Evolutionary conservation across 345 rosid species (phyloP).

Genomic region (sweet orange (Citrus sinensis)): DVS_A1.0 CM039166.1:23924501-23925000

Average conservation of each 20-base stretch:
- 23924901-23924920: background rate
- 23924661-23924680: background rate
- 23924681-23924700: background rate
- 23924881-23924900: background rate
- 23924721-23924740: conserved; percentile 44
- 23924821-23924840: conserved; percentile 71
- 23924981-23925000: background rate
- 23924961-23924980: background rate
- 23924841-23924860: conserved; percentile 56
- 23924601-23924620: background rate
- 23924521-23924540: background rate
- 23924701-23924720: background rate
- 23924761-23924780: conserved; percentile 37
- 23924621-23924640: background rate
- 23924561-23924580: background rate
- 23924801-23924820: conserved; percentile 47
- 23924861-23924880: conserved; percentile 16
- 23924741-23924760: conserved; percentile 33
- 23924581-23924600: background rate
- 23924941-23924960: background rate
- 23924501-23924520: background rate
- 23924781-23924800: conserved; percentile 37
- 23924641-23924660: background rate
- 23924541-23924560: background rate
- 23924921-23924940: background rate